Base-by-base conservation (phyloP, 2,329 filamentous ascomycete species). In the Paraphoma sp. region DNA sequence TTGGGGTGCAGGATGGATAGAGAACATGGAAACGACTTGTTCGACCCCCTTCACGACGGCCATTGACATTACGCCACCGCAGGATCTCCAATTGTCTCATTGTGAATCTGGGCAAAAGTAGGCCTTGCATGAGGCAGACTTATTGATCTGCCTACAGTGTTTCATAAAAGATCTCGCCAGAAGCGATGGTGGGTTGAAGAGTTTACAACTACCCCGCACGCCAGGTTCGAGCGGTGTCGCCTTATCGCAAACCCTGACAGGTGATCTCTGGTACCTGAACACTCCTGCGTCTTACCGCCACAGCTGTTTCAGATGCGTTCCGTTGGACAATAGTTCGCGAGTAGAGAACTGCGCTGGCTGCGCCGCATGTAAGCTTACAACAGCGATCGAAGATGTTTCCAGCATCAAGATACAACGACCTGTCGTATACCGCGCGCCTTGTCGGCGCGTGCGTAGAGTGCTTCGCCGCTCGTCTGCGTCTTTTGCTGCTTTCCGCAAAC, bases 391-490 rank as follows among this genome's bases (percentile, higher is more conserved):
- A 17, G 45, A 2, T 17, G 11, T n/a, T 14, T 43, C 7, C 30
- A 16, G 11, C 11, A 48, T 45, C 46, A 47, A 52, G 31, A 48
- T 48, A 55, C 50, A 47, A 58, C 33, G 48, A 45, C 56, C 52
- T 59, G 61, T 69, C 60, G 55, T 53, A 57, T 64, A 59, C 61
- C 48, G 63, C 63, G 62, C 65, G 54, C 65, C 40, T 61, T 55
- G 49, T 56, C 36, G 57, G 65, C 67, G 63, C 67, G 56, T 65
- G 56, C 54, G 56, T 64, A 59, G 56, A 31, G 46, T 17, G 48
- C 43, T 38, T 62, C 51, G 48, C 57, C 56, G 53, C 53, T 51
- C 51, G 51, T 33, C 41, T 29, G 50, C 45, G 28, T 43, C 44
- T 44, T 48, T 17, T 42, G 28, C 47, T 46, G 50, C 56, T 52